phyloP scores from a whole-genome alignment of 495 filamentous ascomycete genomes.

The Neurospora sp. region DNA sequence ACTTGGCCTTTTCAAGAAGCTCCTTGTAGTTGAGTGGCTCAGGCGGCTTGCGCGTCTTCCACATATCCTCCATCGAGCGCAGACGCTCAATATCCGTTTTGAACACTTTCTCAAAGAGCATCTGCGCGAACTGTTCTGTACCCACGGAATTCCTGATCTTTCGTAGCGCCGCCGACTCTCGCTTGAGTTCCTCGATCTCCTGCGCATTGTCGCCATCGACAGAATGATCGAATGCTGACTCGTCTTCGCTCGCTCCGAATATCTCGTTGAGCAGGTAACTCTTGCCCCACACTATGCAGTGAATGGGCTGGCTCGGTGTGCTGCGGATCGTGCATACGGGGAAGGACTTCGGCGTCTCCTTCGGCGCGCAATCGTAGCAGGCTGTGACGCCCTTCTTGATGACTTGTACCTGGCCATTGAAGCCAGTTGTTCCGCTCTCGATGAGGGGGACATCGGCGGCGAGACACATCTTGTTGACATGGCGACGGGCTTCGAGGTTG shows the following conservation, averaged over 20 bases:
- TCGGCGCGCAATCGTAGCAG: constrained; percentile 90
- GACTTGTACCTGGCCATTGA: constrained; percentile 95
- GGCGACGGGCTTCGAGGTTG: constrained; percentile 85
- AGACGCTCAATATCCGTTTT: constrained; percentile 73
- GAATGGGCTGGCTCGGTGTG: constrained; percentile 88
- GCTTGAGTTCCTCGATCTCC: constrained; percentile 77
- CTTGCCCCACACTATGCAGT: constrained; percentile 99
- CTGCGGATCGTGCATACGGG: constrained; percentile 95
- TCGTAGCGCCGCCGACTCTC: constrained; percentile 74
- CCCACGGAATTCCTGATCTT: constrained; percentile 77
- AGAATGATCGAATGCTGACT: constrained; percentile 62
- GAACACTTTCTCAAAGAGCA: constrained; percentile 91
- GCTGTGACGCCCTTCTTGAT: constrained; percentile 91
- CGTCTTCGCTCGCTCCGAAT: constrained; percentile 84
- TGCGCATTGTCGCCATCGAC: constrained; percentile 75
- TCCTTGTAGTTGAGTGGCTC: constrained; percentile 56
- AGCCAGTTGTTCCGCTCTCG: constrained; percentile 95
- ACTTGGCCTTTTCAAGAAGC: constrained; percentile 31
- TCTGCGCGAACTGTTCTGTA: constrained; percentile 62
- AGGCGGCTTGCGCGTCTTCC: constrained; percentile 73
- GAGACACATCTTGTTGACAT: constrained; percentile 97
- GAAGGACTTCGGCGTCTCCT: constrained; percentile 81
- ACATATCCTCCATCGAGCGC: constrained; percentile 91
- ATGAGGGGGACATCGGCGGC: constrained; percentile 84
- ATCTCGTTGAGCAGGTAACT: constrained; percentile 92